Evolutionary conservation across 768 basidiomycete species (phyloP).

Genomic region (Russula lepida): DNA sequence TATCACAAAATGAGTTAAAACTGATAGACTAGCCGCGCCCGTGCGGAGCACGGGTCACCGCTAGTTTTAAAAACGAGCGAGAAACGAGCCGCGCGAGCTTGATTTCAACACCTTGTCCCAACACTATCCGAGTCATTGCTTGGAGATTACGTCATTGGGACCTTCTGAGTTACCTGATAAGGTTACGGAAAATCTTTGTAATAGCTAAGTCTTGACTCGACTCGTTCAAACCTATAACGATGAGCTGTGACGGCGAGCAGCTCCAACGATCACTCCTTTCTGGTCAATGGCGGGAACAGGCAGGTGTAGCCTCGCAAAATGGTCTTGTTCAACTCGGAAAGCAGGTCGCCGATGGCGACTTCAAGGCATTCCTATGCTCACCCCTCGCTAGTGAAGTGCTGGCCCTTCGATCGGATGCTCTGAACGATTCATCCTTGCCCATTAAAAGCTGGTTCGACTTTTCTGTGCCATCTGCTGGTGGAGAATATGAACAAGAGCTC

Average conservation of each 20-base stretch:
- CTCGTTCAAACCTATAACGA: neutral
- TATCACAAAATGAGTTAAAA: too few species aligned
- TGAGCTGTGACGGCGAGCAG: conserved; percentile 16
- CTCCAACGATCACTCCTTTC: conserved; percentile 53
- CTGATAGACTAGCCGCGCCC: too few species aligned
- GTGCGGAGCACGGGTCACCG: too few species aligned
- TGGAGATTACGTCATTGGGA: neutral
- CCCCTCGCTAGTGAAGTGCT: conserved; percentile 32
- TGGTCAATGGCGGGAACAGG: conserved; percentile 34
- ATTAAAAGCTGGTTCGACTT: conserved; percentile 33
- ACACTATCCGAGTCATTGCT: too few species aligned
- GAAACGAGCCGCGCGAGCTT: too few species aligned
- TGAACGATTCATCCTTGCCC: conserved; percentile 30
- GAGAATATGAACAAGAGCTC: conserved; percentile 42
- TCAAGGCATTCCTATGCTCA: conserved; percentile 41
- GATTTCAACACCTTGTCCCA: too few species aligned
- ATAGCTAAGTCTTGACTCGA: neutral
- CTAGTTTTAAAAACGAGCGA: too few species aligned
- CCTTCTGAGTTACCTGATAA: neutral
- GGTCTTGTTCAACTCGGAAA: conserved; percentile 37
- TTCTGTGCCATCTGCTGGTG: conserved; percentile 24
- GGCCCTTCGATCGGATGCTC: conserved; percentile 22
- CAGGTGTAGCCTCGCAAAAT: conserved; percentile 29
- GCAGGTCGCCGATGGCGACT: conserved; percentile 51
- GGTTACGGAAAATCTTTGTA: neutral